A percentile compares a stretch with the other conserved stretches of the same genome.
Evolutionary conservation across 1,284 basidiomycete genomes (phyloP).

Genomic region (Boletellus deceptivus): DNA sequence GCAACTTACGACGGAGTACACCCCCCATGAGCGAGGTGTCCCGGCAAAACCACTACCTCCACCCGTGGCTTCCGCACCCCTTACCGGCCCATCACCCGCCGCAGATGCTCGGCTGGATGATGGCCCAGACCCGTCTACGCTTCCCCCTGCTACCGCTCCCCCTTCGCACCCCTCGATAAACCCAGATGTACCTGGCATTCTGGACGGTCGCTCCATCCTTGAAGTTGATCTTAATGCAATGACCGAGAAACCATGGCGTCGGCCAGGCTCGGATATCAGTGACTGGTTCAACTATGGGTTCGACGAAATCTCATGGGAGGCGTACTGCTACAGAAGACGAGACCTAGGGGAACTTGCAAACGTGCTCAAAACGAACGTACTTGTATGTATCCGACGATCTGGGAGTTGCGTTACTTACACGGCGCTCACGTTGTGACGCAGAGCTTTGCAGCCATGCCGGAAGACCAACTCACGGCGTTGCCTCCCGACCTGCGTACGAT

Average conservation of each 20-base stretch:
- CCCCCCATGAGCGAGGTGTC: slow-evolving; percentile 70
- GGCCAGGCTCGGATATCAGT: slow-evolving; percentile 89
- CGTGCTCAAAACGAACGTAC: slow-evolving; percentile 73
- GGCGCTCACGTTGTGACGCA: slow-evolving; percentile 29
- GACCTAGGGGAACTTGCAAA: slow-evolving; percentile 79
- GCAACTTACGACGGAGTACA: slow-evolving; percentile 87
- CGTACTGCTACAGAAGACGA: slow-evolving; percentile 84
- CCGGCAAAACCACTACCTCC: slow-evolving; percentile 24
- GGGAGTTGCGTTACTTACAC: neutral
- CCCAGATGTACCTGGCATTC: slow-evolving; percentile 58
- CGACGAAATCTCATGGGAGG: slow-evolving; percentile 94
- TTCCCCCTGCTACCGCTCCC: slow-evolving; percentile 65
- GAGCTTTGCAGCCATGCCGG: slow-evolving; percentile 79
- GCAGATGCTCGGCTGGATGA: slow-evolving; percentile 39
- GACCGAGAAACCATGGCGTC: slow-evolving; percentile 89
- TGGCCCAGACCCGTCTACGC: slow-evolving; percentile 58
- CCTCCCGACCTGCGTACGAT: slow-evolving; percentile 78
- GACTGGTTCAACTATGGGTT: slow-evolving; percentile 99
- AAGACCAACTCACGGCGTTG: slow-evolving; percentile 72
- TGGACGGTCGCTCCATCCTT: slow-evolving; percentile 82
- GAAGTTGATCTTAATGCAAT: slow-evolving; percentile 86
- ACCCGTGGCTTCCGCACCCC: slow-evolving; percentile 22
- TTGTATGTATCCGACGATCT: slow-evolving; percentile 48
- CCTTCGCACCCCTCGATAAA: slow-evolving; percentile 78
- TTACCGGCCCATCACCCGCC: slow-evolving; percentile 20